These are phyloP conservation scores for Galium porrigens DNA, from an alignment of 305 asterid species.

Conservation along the genomic window DNA sequence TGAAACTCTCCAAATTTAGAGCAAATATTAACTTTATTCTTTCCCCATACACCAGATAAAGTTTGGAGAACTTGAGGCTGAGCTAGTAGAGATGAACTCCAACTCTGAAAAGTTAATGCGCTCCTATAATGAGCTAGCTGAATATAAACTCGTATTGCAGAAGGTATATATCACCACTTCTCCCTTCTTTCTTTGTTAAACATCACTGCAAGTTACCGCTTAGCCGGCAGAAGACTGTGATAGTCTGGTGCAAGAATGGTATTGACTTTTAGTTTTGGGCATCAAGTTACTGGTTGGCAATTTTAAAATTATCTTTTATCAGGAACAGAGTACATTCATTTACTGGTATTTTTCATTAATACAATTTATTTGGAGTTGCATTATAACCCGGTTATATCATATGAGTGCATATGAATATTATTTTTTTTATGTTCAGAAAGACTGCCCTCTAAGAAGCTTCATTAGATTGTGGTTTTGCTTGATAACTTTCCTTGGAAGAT, in stretches of 20 bases:
- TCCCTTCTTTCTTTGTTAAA: background rate
- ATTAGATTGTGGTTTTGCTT: background rate
- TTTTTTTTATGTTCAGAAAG: background rate
- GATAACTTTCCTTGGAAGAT: background rate
- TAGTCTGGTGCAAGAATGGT: too few relatives aligned
- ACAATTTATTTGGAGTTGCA: background rate
- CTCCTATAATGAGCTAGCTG: slow-evolving; percentile 75
- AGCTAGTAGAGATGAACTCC: slow-evolving; percentile 82
- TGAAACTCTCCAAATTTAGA: slow-evolving; percentile 3
- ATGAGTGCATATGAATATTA: background rate
- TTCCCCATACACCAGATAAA: slow-evolving; percentile 36
- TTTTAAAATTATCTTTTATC: background rate
- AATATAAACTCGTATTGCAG: slow-evolving; percentile 77
- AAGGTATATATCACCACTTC: slow-evolving; percentile 33
- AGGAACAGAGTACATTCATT: background rate
- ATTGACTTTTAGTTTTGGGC: too few relatives aligned
- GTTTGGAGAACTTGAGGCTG: slow-evolving; percentile 93
- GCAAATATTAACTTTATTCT: background rate
- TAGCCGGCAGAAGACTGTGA: background rate
- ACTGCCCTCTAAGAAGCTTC: background rate
- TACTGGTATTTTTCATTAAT: background rate
- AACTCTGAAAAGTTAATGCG: slow-evolving; percentile 78
- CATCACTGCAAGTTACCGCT: background rate
- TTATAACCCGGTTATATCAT: too few relatives aligned
- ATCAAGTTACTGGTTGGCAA: background rate